Base-by-base conservation (phyloP, 306 rosid species). In the Lotus japonicus region DNA sequence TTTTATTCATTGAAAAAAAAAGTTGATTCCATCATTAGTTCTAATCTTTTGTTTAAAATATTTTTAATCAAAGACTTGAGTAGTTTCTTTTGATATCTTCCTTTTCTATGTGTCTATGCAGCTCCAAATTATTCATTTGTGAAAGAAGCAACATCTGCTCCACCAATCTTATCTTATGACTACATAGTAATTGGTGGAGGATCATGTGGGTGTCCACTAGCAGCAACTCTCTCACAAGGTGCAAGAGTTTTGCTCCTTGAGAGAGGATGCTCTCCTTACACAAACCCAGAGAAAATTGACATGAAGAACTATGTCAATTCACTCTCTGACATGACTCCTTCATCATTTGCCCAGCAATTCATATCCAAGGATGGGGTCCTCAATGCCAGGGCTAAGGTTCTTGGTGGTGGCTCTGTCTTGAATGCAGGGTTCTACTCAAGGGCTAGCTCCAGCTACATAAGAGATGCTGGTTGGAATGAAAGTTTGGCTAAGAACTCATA, bases 141-240 rank as follows among this genome's bases (percentile, higher is more conserved):
- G 1, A 76, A 50, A 58, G 89, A 88, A 52, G 95, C 92, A 68
- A 81, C 73, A 2, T 75, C 66, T 19, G 85, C 95, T 2, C 95
- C 92, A 1, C 21, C 58, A 50, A 21, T 66, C 12, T 14, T 46
- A 66, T 39, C n/a, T 31, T 81, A 83, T 41, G 92, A 91, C 50
- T 91, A 88, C 68, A 88, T 88, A 51, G 67, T 84, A n/a, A 81
- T 88, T 13, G 97, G 92, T 2, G 95, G 97, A 66, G 97, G 97
- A 46, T 81, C 95, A 42, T 64, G 87, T 11, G 92, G 97, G n/a
- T 88, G 97, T 81, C 95, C 97, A 13, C 67, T 91, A 11, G 95
- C 92, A 14, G 90, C 92, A 57, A 88, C 95, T 4, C 91, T 88
- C 2, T 88, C 91, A 6, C 86, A 86, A 28, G 83, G 78, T 23